Conservation (phyloP, 768 basidiomycete genomes). For the Mycena venus region DNA sequence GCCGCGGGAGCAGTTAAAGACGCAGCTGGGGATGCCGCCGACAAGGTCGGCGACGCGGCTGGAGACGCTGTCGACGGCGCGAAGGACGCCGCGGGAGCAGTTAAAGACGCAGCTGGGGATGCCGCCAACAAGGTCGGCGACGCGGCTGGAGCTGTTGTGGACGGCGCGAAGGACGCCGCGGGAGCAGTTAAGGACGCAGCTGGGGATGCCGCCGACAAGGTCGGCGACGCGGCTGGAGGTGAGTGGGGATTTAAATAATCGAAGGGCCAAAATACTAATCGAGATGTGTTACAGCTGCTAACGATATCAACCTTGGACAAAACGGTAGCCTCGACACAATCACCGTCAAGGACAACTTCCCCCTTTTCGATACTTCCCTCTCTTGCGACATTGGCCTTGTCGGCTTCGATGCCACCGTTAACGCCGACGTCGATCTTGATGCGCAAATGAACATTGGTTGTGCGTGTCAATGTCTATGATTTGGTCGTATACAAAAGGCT, state of each 20-base stretch:
- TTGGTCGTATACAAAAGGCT: neutral
- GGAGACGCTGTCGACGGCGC: neutral
- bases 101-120: neutral
- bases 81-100: neutral
- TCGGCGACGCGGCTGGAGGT: neutral
- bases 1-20: neutral
- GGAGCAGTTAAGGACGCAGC: neutral
- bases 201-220: neutral
- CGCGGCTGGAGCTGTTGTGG: neutral
- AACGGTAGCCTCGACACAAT: conserved; percentile 10
- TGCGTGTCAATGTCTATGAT: neutral
- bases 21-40: neutral
- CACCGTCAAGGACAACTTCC: conserved; percentile 1
- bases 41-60: neutral
- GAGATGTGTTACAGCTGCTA: neutral
- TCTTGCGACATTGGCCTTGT: conserved; percentile 1
- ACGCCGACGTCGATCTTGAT: conserved; percentile 6
- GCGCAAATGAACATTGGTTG: conserved; percentile 17
- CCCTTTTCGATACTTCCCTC: conserved; percentile 1
- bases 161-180: neutral
- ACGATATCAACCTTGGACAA: neutral
- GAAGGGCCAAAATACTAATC: neutral
- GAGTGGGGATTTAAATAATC: neutral
- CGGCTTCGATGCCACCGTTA: conserved; percentile 3
- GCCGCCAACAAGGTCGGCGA: neutral